Evolutionary conservation across 768 basidiomycete species (phyloP).

Genomic region (Serendipita sp.): DNA sequence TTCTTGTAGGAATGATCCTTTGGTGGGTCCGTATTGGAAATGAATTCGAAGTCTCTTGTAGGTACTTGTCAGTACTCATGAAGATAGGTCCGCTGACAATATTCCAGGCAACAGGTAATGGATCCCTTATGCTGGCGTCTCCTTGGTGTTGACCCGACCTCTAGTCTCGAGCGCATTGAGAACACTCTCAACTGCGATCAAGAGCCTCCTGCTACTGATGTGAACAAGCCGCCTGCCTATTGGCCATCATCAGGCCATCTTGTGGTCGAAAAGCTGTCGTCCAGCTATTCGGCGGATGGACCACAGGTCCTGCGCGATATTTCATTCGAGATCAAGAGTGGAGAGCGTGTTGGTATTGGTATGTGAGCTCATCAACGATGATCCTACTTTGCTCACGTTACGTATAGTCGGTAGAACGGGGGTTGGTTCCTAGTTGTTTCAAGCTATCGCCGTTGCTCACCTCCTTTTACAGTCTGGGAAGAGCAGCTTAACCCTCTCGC

Average conservation of each 20-base stretch:
- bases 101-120: conserved; percentile 17
- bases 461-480: conserved; percentile 18
- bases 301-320: conserved; percentile 47
- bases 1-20: conserved; percentile 6
- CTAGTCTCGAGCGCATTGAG: conserved; percentile 33
- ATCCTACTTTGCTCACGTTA: background rate
- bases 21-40: conserved; percentile 26
- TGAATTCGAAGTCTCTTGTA: conserved; percentile 30
- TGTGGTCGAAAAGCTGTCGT: conserved; percentile 34
- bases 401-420: conserved; percentile 42
- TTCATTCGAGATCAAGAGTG: conserved; percentile 36
- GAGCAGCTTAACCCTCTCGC: conserved; percentile 35
- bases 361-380: conserved; percentile 9
- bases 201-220: conserved; percentile 26
- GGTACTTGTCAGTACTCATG: background rate
- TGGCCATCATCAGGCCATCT: conserved; percentile 46
- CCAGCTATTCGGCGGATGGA: conserved; percentile 38
- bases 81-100: background rate
- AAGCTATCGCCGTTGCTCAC: background rate
- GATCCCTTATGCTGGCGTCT: background rate
- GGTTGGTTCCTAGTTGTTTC: conserved; percentile 27
- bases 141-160: background rate
- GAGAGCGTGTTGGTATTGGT: conserved; percentile 45
- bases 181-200: conserved; percentile 42
- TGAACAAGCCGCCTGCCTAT: conserved; percentile 40